Conservation (phyloP, 768 basidiomycete genomes). For the Lentinula raphanica region DNA sequence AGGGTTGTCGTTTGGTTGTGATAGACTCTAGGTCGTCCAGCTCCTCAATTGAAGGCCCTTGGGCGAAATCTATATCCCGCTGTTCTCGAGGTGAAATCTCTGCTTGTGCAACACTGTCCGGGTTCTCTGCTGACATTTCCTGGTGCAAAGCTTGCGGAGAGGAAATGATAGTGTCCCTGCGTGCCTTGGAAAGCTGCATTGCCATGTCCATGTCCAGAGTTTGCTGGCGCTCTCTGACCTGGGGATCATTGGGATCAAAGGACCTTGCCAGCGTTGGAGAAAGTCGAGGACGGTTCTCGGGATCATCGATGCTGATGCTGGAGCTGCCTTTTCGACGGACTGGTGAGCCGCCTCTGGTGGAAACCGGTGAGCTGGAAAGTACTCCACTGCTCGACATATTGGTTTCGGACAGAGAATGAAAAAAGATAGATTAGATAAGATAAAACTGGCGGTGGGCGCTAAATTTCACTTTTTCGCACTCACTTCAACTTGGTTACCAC, state of each 20-base stretch:
- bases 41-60: conserved; percentile 21
- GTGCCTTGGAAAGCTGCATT: conserved; percentile 68
- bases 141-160: conserved; percentile 24
- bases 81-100: conserved; percentile 45
- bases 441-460: not conserved
- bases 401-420: not conserved
- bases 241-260: conserved; percentile 65
- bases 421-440: too few relatives aligned
- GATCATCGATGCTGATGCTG: conserved; percentile 36
- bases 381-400: not conserved
- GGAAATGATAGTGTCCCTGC: conserved; percentile 51
- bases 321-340: conserved; percentile 30
- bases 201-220: conserved; percentile 95
- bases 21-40: conserved; percentile 15
- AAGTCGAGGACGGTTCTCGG: conserved; percentile 38
- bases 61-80: conserved; percentile 38
- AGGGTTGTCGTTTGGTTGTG: conserved; percentile 17
- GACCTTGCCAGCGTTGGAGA: conserved; percentile 62
- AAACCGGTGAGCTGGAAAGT: conserved; percentile 39
- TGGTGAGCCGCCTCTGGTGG: conserved; percentile 34
- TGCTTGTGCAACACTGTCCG: conserved; percentile 29
- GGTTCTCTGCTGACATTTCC: conserved; percentile 16
- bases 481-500: too few relatives aligned
- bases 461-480: not conserved
- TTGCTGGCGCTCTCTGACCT: conserved; percentile 80